A percentile compares a stretch with the other conserved stretches of the same genome.
phyloP scores from a whole-genome alignment of 1,139 yeast genomes.

The Yamadazyma buinensis region DNA sequence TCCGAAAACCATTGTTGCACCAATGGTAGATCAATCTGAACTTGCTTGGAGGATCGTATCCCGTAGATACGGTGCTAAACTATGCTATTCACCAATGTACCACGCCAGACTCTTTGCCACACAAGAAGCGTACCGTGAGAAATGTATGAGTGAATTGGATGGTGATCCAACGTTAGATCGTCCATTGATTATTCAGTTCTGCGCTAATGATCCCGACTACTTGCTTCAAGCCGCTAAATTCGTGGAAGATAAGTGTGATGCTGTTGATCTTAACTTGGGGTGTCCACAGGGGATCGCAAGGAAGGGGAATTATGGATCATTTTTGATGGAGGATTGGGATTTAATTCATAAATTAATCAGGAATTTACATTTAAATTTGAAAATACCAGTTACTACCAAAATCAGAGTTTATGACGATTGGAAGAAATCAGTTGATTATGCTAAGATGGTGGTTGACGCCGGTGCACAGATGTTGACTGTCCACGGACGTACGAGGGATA shows the following conservation, averaged over 20 bases:
- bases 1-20: slow-evolving; percentile 89
- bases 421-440: slow-evolving; percentile 82
- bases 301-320: slow-evolving; percentile 93
- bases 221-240: slow-evolving; percentile 73
- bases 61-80: slow-evolving; percentile 84
- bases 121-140: slow-evolving; percentile 72
- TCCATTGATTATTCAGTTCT: slow-evolving; percentile 89
- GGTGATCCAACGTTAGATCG: slow-evolving; percentile 67
- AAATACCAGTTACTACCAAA: slow-evolving; percentile 92
- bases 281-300: slow-evolving; percentile 98
- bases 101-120: slow-evolving; percentile 90
- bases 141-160: slow-evolving; percentile 73
- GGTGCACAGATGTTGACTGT: slow-evolving; percentile 96
- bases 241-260: slow-evolving; percentile 87
- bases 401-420: slow-evolving; percentile 85
- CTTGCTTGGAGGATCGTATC: slow-evolving; percentile 93
- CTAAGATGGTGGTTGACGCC: slow-evolving; percentile 84
- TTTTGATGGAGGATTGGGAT: slow-evolving; percentile 96
- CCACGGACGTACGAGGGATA: slow-evolving; percentile 94
- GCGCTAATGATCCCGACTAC: slow-evolving; percentile 92
- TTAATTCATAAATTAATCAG: slow-evolving; percentile 68
- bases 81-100: slow-evolving; percentile 96
- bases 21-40: slow-evolving; percentile 98
- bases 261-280: slow-evolving; percentile 91
- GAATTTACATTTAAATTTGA: slow-evolving; percentile 67